Evolutionary conservation across 106 monocot genomes (phyloP).

Genomic region (Dendrobium catenatum): DNA sequence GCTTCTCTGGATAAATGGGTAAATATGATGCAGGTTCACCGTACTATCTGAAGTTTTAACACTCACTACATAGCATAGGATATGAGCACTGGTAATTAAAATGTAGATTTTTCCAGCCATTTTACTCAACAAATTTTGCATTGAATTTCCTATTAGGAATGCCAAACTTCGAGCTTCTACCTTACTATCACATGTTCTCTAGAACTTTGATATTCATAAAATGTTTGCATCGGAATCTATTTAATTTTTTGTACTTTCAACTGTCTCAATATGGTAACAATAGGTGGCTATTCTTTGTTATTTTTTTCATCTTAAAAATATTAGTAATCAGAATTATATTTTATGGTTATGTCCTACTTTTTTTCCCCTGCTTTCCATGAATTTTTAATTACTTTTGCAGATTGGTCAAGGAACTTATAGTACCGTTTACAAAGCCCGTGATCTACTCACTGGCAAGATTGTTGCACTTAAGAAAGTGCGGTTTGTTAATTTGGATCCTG

Average conservation of each 20-base stretch:
- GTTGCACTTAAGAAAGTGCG: constrained; percentile 69
- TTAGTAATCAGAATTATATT: not conserved
- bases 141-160: no score
- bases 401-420: constrained; percentile 82
- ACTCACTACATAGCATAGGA: no score
- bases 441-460: constrained; percentile 53
- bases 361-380: not conserved
- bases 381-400: constrained; percentile 20
- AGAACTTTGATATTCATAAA: no score
- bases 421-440: constrained; percentile 63
- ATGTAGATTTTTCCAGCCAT: no score
- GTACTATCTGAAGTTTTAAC: no score
- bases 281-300: not conserved
- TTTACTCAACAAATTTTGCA: no score
- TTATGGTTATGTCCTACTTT: not conserved
- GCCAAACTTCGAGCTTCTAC: no score
- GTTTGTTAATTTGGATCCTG: constrained; percentile 64
- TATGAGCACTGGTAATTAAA: no score
- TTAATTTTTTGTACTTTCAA: not conserved
- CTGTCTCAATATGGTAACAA: not conserved
- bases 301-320: not conserved
- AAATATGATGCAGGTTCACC: no score
- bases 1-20: no score
- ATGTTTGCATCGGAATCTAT: no score
- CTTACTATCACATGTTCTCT: no score